Evolutionary conservation across 2,329 filamentous ascomycete species (phyloP), one percentile per base, ranked within the genome.

Genomic region (Neoascochyta sp.): DNA sequence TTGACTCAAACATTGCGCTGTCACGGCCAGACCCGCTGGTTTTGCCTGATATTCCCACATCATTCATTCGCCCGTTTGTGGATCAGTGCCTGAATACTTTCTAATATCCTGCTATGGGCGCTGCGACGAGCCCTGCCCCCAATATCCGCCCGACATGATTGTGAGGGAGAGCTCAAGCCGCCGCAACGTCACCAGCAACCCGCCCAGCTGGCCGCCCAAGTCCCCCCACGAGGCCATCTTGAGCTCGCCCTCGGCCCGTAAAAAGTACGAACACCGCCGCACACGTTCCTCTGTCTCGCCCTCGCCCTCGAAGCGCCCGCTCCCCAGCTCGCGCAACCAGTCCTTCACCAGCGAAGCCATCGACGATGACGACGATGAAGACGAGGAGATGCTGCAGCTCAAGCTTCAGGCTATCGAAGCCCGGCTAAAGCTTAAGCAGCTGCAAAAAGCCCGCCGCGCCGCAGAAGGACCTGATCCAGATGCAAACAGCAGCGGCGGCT

Each of bases 371-470:
- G 78, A 81, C 0, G 89, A 95, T 66, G 83, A 86, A 4, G 83
- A 73, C 7, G 90, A 95, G 61, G 89, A 96, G 68, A 93, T 80
- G 1, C 66, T 96, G 18, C 79, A 93, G 54, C 68, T 98, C 41
- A 81, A 94, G 58, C 69, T 96, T 4, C 81, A 89, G 43, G 87
- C 86, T 32, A 94, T 98, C 36, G 82, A 96, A 62, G 87, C 89
- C 5, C 81, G 83, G 38, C 66, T 96, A 29, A 92, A 83, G 62
- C 64, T 96, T 43, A 96, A 95, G 63, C 88, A 83, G 54, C 67
- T 96, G 9, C 85, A 92, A 59, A 76, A 60, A 38, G 54, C 54
- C 14, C 77, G 72, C 54, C 65, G 70, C 27, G 51, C 57, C 16
- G 35, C 60, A 39, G 17, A 41, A 5, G 43, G 43, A 7, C 45